Evolutionary conservation across 768 basidiomycete species (phyloP), one percentile per base, ranked within the genome.

Genomic region (Lactifluus rugatus): DNA sequence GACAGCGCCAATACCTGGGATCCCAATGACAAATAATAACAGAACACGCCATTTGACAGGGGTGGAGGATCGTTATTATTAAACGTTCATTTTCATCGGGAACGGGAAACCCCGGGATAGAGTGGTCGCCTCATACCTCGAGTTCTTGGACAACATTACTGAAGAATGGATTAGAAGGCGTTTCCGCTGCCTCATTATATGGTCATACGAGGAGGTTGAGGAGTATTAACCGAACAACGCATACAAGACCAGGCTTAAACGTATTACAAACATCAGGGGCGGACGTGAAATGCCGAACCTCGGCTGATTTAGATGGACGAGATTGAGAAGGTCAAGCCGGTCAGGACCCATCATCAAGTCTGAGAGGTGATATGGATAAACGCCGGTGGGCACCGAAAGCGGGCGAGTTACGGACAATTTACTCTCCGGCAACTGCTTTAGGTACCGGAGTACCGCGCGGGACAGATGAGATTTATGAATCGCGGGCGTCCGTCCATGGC

Each of bases 371-470:
- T 17, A 51, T 57, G 31, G 49, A 57, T 57, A 51, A 44, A 57
- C 21, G 56, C 56, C 56, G 56, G 32, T 23, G 9, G 56, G n/a
- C 56, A 42, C 41, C 41, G 41, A 42, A 42, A 34, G 31, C n/a
- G 47, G 47, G 23, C 39, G 11, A 23, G 41, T 26, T 45, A 10
- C 41, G 44, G 52, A 21, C 42, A 21, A 32, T 31, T 46, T 36
- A 13, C 34, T 45, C 34, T 42, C 52, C 53, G 53, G 45, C 45
- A 46, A 46, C 53, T 45, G 52, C 10, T 42, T 56, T 49, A 34
- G 48, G 55, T 13, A 34, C 41, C 42, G 56, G 56, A 17, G 21
- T 23, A n/a, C 11, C 44, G 49, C 32, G 56, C 41, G 54, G 37
- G n/a, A 25, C 16, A 21, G 28, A 6, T 44, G 37, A 41, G 39